Evolutionary conservation across 164 flowering plant species (phyloP).

Genomic region (Magnolia officinalis): DNA sequence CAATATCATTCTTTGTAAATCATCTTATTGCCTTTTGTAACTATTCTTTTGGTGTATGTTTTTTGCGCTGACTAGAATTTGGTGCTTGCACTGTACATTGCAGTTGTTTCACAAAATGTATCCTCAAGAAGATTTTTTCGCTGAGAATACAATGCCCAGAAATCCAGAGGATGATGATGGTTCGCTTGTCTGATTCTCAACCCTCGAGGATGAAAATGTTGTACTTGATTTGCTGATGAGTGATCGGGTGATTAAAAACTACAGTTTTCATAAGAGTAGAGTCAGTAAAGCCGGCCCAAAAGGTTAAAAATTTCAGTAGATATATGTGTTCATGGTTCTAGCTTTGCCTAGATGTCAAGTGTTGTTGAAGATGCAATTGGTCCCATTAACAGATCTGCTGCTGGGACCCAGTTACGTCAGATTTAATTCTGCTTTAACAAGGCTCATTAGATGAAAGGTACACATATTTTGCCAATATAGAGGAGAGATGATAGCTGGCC

Average conservation of each 20-base stretch:
- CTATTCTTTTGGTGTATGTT: background rate
- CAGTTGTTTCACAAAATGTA: conserved; percentile 60
- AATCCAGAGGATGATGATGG: conserved; percentile 31
- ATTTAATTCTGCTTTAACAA: too few species aligned
- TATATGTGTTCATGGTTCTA: too few species aligned
- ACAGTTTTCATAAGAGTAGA: too few species aligned
- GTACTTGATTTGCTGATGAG: background rate
- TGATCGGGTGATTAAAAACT: background rate
- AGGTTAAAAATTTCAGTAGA: too few species aligned
- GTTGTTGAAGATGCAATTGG: too few species aligned
- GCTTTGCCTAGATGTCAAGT: too few species aligned
- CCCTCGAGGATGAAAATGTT: background rate
- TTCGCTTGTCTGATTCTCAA: background rate
- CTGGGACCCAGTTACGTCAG: too few species aligned
- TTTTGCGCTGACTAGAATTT: conserved; percentile 2
- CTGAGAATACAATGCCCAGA: conserved; percentile 35
- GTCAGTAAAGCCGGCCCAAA: too few species aligned
- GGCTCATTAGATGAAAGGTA: too few species aligned
- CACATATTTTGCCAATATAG: too few species aligned
- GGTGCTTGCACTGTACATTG: conserved; percentile 9
- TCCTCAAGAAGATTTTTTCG: conserved; percentile 57
- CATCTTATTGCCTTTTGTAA: background rate
- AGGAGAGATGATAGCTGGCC: too few species aligned
- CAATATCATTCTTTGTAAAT: background rate
- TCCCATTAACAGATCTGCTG: too few species aligned